Conservation (phyloP, 2,329 filamentous ascomycete species). For the Chrysoporthe cubensis region DNA sequence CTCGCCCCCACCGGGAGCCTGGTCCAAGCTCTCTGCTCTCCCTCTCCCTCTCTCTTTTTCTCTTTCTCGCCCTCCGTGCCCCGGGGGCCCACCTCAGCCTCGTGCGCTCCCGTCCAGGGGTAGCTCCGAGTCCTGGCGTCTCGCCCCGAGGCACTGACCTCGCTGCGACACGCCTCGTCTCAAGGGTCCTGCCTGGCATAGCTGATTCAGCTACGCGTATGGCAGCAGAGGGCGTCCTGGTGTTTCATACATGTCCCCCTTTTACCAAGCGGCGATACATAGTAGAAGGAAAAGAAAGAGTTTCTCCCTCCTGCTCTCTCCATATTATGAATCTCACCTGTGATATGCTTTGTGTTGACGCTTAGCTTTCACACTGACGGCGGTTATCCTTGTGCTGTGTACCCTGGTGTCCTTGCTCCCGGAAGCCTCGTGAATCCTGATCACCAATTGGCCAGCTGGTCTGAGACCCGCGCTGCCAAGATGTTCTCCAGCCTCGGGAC, state of each 20-base stretch:
- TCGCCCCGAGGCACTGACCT: conserved; percentile 20
- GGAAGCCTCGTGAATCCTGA: not conserved
- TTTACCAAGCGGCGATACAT: not conserved
- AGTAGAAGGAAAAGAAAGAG: not conserved
- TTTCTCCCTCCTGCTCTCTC: not conserved
- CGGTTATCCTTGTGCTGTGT: conserved; percentile 23
- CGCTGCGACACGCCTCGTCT: conserved; percentile 38
- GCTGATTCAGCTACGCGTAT: not conserved
- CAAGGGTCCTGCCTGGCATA: conserved; percentile 28
- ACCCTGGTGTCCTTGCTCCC: not conserved
- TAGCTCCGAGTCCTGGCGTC: conserved; percentile 7
- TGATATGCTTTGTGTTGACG: not conserved
- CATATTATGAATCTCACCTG: conserved; percentile 4
- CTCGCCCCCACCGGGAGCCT: not conserved
- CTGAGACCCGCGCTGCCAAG: conserved; percentile 22
- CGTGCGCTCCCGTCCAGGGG: conserved; percentile 15
- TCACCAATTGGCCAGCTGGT: not conserved
- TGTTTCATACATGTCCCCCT: conserved; percentile 12
- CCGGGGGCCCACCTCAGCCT: conserved; percentile 17
- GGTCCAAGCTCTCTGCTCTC: not conserved
- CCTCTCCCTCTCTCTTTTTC: not conserved
- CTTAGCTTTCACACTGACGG: conserved; percentile 8
- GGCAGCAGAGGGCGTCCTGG: conserved; percentile 17
- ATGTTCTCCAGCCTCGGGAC: conserved; percentile 62
- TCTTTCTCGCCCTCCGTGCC: not conserved